Percentiles rank a stretch among this genome's conserved stretches.
Evolutionary conservation across 257 asterid species (phyloP).

Genomic region (Scutellaria minor): DNA sequence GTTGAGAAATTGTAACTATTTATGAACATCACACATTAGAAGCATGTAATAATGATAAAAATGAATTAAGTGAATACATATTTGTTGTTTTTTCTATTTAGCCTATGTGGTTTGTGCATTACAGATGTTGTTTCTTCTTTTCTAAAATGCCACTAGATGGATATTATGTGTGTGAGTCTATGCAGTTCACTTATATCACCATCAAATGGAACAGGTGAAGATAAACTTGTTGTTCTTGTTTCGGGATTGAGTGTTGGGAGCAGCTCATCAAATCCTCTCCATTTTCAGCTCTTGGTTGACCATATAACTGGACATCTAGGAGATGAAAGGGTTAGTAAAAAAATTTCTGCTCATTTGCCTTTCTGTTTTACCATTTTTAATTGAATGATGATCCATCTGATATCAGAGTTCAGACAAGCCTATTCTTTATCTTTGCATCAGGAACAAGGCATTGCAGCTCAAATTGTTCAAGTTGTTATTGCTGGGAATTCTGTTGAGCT

Average conservation of each 20-base stretch:
- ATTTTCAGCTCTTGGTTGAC: constrained; percentile 89
- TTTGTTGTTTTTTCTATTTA: neutral
- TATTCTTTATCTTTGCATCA: constrained; percentile 42
- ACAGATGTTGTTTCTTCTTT: constrained; percentile 1
- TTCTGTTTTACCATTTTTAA: constrained; percentile 20
- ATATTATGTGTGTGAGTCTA: neutral
- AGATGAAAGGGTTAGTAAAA: constrained; percentile 69
- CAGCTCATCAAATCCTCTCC: constrained; percentile 82
- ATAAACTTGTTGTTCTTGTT: constrained; percentile 78
- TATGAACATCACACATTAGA: neutral
- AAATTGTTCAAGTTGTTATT: constrained; percentile 85
- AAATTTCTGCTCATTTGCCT: constrained; percentile 15
- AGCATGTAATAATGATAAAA: neutral
- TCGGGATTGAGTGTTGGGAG: constrained; percentile 91
- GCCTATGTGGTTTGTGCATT: constrained; percentile 2
- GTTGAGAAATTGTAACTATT: neutral
- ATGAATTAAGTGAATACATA: constrained; percentile 10
- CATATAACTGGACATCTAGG: constrained; percentile 98
- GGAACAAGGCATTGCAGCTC: constrained; percentile 89
- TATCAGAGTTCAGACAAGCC: constrained; percentile 31
- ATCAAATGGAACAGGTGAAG: constrained; percentile 68
- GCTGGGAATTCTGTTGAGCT: constrained; percentile 91
- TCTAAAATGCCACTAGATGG: constrained; percentile 1
- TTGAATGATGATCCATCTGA: constrained; percentile 28
- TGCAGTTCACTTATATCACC: constrained; percentile 14